Percentiles rank a stretch among this genome's conserved stretches.
Conservation (phyloP, 2,329 filamentous ascomycete genomes). For the Gnomoniopsis sp. region DNA sequence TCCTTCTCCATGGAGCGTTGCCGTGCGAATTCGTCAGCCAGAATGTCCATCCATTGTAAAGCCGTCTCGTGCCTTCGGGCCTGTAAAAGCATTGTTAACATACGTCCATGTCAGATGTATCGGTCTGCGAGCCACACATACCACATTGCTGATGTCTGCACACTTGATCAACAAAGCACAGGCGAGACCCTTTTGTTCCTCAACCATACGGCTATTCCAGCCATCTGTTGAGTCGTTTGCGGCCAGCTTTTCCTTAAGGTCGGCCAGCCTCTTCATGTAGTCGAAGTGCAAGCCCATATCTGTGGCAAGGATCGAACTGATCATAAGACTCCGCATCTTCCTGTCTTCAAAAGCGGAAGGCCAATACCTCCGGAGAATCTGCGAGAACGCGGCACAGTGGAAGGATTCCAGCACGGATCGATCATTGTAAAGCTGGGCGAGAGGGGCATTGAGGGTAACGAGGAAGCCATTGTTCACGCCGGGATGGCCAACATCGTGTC, state of each 20-base stretch:
- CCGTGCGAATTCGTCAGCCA: slow-evolving; percentile 93
- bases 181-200: slow-evolving; percentile 75
- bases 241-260: slow-evolving; percentile 73
- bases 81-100: slow-evolving; percentile 41
- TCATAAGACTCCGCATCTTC: slow-evolving; percentile 85
- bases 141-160: slow-evolving; percentile 97
- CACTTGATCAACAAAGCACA: slow-evolving; percentile 96
- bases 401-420: slow-evolving; percentile 95
- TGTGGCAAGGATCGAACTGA: slow-evolving; percentile 94
- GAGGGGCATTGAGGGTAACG: slow-evolving; percentile 82
- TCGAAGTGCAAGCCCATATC: slow-evolving; percentile 98
- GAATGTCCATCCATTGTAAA: slow-evolving; percentile 82
- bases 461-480: slow-evolving; percentile 98
- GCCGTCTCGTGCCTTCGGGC: slow-evolving; percentile 81
- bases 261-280: slow-evolving; percentile 87
- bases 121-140: slow-evolving; percentile 47
- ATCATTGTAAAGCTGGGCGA: slow-evolving; percentile 96
- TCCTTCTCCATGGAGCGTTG: slow-evolving; percentile 91
- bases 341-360: slow-evolving; percentile 74
- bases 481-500: slow-evolving; percentile 95
- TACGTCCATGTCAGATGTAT: not conserved
- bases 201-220: slow-evolving; percentile 73
- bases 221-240: slow-evolving; percentile 63
- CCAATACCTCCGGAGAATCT: slow-evolving; percentile 92
- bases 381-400: slow-evolving; percentile 94